Percentiles rank a stretch among this genome's conserved stretches.
Evolutionary conservation across 129 eudicot genomes (phyloP).

Genomic region (Kitagawia praeruptora): DNA sequence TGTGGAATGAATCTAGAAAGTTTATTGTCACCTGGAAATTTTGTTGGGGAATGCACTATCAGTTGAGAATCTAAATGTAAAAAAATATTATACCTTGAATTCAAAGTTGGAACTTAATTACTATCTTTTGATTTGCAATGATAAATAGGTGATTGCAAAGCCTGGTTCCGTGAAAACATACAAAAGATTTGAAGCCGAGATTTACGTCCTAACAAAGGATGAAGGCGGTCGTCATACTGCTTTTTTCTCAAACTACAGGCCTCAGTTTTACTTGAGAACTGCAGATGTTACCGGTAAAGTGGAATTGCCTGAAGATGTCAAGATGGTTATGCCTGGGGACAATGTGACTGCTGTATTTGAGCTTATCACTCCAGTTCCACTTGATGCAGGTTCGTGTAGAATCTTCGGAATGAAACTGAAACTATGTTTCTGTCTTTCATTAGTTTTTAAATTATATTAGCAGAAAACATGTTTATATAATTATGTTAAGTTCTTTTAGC

Average conservation of each 20-base stretch:
- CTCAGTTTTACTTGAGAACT: conserved; percentile 92
- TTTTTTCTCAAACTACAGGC: conserved; percentile 79
- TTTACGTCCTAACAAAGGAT: conserved; percentile 84
- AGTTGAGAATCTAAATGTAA: background rate
- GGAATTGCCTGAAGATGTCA: conserved; percentile 79
- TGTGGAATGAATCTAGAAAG: background rate
- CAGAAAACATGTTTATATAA: background rate
- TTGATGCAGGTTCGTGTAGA: conserved; percentile 68
- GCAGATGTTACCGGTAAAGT: conserved; percentile 94
- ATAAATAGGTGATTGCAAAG: conserved; percentile 75
- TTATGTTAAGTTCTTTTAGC: background rate
- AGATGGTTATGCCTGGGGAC: conserved; percentile 99
- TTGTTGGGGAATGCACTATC: background rate
- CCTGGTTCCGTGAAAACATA: conserved; percentile 69
- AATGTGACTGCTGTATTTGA: conserved; percentile 92
- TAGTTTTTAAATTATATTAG: background rate
- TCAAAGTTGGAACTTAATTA: background rate
- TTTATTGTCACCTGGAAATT: background rate
- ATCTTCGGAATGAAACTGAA: background rate
- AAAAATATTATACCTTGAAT: background rate
- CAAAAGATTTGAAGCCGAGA: conserved; percentile 78
- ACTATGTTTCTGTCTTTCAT: background rate
- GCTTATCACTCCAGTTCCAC: conserved; percentile 74
- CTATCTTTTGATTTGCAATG: background rate
- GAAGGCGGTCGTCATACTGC: conserved; percentile 99